These are phyloP conservation scores for Citeromyces hawaiiensis DNA, from an alignment of 1,139 yeast species.

Conservation along the genomic window DNA sequence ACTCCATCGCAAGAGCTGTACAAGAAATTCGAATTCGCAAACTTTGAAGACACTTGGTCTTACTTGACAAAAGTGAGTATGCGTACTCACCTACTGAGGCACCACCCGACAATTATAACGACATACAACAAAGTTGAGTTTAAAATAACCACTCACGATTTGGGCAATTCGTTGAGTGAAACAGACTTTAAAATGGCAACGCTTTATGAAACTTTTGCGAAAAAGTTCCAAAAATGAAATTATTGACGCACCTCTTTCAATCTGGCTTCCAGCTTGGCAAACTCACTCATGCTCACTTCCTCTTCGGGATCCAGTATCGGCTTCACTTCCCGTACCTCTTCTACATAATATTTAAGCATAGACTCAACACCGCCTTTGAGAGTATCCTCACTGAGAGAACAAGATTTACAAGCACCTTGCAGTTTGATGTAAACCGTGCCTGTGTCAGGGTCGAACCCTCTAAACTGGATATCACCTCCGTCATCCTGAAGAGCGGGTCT, in stretches of 20 bases:
- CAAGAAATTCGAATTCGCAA: conserved; percentile 24
- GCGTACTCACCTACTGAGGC: conserved; percentile 46
- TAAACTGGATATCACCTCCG: conserved; percentile 70
- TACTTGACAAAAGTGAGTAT: conserved; percentile 51
- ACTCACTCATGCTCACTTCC: conserved; percentile 49
- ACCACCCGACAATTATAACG: conserved; percentile 62
- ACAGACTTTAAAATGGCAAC: conserved; percentile 51
- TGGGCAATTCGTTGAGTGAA: conserved; percentile 32
- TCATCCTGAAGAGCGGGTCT: conserved; percentile 66
- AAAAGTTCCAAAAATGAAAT: conserved; percentile 6
- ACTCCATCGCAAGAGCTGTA: not conserved
- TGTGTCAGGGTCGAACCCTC: conserved; percentile 52
- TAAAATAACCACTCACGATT: conserved; percentile 58
- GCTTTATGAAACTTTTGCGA: conserved; percentile 27
- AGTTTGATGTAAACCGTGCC: conserved; percentile 66
- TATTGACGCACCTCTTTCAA: conserved; percentile 9
- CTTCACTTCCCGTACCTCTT: conserved; percentile 65
- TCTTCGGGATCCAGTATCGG: conserved; percentile 55
- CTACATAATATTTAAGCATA: conserved; percentile 76
- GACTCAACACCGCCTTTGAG: conserved; percentile 71
- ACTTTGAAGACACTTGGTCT: conserved; percentile 51
- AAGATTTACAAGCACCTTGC: conserved; percentile 75
- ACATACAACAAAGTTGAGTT: conserved; percentile 49
- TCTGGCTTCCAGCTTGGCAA: conserved; percentile 35
- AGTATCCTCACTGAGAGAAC: conserved; percentile 68